These are phyloP conservation scores for Hyaloscypha variabilis DNA, from an alignment of 495 filamentous ascomycete genomes.

Conservation along the genomic window DNA sequence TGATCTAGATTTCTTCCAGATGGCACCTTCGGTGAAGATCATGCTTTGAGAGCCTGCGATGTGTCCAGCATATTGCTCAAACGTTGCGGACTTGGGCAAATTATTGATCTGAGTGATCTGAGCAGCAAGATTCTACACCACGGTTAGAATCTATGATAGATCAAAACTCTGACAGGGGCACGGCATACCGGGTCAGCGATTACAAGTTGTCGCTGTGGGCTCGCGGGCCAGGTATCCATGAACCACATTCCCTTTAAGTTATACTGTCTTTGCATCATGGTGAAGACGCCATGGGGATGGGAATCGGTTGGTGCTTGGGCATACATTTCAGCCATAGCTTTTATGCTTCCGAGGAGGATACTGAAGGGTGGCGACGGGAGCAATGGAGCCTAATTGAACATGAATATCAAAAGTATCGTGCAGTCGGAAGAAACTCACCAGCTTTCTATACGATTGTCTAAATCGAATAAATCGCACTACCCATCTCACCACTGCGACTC, in stretches of 20 bases:
- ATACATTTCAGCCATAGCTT: conserved; percentile 5
- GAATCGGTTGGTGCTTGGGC: conserved; percentile 9
- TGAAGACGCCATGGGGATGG: conserved; percentile 8
- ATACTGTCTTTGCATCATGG: conserved; percentile 15
- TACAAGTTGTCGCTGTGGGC: conserved; percentile 3
- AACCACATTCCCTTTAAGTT: conserved; percentile 9
- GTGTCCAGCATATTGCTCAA: background rate
- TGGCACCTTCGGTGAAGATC: conserved; percentile 24
- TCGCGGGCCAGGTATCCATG: conserved; percentile 15
- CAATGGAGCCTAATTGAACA: background rate
- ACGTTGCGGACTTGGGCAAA: background rate
- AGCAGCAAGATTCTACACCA: background rate
- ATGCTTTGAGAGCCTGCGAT: conserved; percentile 8
- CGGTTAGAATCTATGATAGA: background rate
- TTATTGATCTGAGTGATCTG: background rate
- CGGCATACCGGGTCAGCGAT: conserved; percentile 13
- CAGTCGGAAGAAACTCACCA: background rate
- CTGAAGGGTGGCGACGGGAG: conserved; percentile 10
- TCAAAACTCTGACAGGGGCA: background rate
- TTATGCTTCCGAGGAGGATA: conserved; percentile 9
- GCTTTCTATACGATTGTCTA: background rate
- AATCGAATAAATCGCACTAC: background rate
- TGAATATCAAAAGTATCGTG: background rate
- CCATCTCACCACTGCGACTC: background rate
- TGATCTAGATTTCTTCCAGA: conserved; percentile 42